These are phyloP conservation scores for Trichoderma atrobrunneum DNA, from an alignment of 2,329 filamentous ascomycete species.

Conservation along the genomic window DNA sequence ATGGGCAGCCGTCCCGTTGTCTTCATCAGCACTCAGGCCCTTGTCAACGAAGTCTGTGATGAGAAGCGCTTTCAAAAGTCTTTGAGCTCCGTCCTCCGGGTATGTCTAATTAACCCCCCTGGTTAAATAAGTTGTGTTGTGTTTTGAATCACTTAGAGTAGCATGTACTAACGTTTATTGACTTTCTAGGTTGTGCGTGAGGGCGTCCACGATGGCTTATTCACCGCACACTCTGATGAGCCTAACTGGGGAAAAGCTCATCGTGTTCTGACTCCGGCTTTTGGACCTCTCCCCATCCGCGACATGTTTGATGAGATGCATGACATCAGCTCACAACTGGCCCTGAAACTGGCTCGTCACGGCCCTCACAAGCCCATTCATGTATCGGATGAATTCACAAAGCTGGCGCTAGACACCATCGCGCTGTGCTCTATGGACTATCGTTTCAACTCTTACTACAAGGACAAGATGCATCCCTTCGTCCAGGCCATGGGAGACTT, in stretches of 20 bases:
- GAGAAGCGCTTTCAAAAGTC: conserved; percentile 65
- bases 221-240: conserved; percentile 55
- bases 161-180: not conserved
- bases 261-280: conserved; percentile 63
- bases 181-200: conserved; percentile 51
- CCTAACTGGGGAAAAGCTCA: conserved; percentile 67
- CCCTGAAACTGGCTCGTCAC: conserved; percentile 65
- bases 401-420: conserved; percentile 70
- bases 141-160: not conserved
- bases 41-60: conserved; percentile 63
- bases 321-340: conserved; percentile 63
- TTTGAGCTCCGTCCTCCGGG: conserved; percentile 46
- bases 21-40: conserved; percentile 50
- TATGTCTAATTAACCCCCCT: conserved; percentile 24
- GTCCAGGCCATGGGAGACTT: conserved; percentile 65
- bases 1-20: conserved; percentile 48
- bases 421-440: conserved; percentile 69
- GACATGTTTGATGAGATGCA: conserved; percentile 69
- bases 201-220: conserved; percentile 62
- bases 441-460: conserved; percentile 74
- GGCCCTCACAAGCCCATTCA: conserved; percentile 57
- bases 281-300: conserved; percentile 65
- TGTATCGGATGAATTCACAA: conserved; percentile 65
- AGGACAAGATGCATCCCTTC: conserved; percentile 67
- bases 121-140: not conserved